Percentiles rank a stretch among this genome's conserved stretches.
phyloP scores from a whole-genome alignment of 2,329 filamentous ascomycete genomes.

The Diaporthe humulicola region DNA sequence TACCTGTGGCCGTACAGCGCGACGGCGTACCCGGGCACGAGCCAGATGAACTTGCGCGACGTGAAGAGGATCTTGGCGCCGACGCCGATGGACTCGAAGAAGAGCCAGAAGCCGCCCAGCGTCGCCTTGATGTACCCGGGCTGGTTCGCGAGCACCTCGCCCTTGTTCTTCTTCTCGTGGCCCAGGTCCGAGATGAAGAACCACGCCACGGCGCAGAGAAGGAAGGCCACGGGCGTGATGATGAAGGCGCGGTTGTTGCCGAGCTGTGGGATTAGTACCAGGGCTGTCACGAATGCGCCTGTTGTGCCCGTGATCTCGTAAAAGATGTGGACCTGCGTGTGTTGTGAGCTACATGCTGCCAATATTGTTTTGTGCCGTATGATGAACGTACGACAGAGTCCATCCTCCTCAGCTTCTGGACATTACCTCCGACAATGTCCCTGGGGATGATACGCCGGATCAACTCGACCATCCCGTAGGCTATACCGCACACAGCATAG shows the following conservation, averaged over 20 bases:
- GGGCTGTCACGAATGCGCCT: slow-evolving; percentile 61
- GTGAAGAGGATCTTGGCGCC: slow-evolving; percentile 61
- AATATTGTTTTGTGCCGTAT: neutral
- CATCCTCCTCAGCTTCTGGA: slow-evolving; percentile 62
- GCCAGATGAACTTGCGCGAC: slow-evolving; percentile 62
- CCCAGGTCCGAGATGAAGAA: slow-evolving; percentile 59
- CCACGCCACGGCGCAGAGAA: slow-evolving; percentile 56
- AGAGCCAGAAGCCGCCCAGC: slow-evolving; percentile 56
- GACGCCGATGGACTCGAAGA: slow-evolving; percentile 60
- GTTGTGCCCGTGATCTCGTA: slow-evolving; percentile 62
- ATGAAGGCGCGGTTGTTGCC: slow-evolving; percentile 66
- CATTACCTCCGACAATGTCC: slow-evolving; percentile 64
- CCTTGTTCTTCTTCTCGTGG: slow-evolving; percentile 47
- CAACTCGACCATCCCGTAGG: slow-evolving; percentile 64
- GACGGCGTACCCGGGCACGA: slow-evolving; percentile 62
- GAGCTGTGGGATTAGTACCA: slow-evolving; percentile 62
- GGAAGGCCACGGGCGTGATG: slow-evolving; percentile 63
- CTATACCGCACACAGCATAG: slow-evolving; percentile 57
- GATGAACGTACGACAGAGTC: slow-evolving; percentile 51
- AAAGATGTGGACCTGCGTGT: slow-evolving; percentile 55
- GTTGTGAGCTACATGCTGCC: neutral
- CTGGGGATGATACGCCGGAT: slow-evolving; percentile 64
- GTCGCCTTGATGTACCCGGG: slow-evolving; percentile 54
- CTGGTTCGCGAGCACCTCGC: slow-evolving; percentile 34
- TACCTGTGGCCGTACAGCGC: slow-evolving; percentile 64